These are phyloP conservation scores for Xylaria flabelliformis DNA, from an alignment of 495 filamentous ascomycete species.

Conservation along the genomic window DNA sequence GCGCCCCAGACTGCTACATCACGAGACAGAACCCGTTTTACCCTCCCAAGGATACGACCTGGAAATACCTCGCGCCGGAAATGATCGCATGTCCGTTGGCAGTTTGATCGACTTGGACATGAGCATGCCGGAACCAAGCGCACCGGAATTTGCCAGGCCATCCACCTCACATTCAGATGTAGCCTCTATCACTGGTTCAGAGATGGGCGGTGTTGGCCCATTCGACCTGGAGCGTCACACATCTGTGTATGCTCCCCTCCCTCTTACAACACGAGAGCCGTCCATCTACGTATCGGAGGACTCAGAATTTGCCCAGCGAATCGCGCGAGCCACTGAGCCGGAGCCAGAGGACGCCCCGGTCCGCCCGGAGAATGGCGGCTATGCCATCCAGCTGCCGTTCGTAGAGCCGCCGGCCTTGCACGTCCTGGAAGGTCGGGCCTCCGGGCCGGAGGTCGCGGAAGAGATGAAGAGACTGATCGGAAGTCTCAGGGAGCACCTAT, in stretches of 20 bases:
- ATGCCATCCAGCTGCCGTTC: constrained; percentile 41
- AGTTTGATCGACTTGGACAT: constrained; percentile 62
- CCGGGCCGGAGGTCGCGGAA: constrained; percentile 54
- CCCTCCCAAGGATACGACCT: constrained; percentile 51
- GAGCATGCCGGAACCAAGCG: constrained; percentile 47
- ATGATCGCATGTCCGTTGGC: constrained; percentile 51
- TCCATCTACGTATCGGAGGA: constrained; percentile 61
- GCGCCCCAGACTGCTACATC: constrained; percentile 56
- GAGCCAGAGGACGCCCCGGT: constrained; percentile 29
- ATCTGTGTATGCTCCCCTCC: constrained; percentile 53
- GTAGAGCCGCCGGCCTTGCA: constrained; percentile 53
- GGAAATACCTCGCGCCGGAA: constrained; percentile 24
- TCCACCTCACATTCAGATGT: constrained; percentile 63
- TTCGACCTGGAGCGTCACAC: constrained; percentile 62
- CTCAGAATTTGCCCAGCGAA: constrained; percentile 40
- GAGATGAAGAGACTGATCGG: constrained; percentile 62
- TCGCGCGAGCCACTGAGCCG: constrained; percentile 16
- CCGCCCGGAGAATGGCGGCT: constrained; percentile 16
- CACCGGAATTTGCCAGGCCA: constrained; percentile 48
- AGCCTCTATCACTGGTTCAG: constrained; percentile 52
- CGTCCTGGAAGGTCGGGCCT: constrained; percentile 60
- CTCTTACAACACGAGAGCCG: constrained; percentile 49
- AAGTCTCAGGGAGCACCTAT: constrained; percentile 54
- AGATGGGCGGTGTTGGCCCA: constrained; percentile 55
- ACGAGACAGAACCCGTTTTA: constrained; percentile 56